phyloP scores from a whole-genome alignment of 257 asterid genomes.

The Primulina eburnea region DNA sequence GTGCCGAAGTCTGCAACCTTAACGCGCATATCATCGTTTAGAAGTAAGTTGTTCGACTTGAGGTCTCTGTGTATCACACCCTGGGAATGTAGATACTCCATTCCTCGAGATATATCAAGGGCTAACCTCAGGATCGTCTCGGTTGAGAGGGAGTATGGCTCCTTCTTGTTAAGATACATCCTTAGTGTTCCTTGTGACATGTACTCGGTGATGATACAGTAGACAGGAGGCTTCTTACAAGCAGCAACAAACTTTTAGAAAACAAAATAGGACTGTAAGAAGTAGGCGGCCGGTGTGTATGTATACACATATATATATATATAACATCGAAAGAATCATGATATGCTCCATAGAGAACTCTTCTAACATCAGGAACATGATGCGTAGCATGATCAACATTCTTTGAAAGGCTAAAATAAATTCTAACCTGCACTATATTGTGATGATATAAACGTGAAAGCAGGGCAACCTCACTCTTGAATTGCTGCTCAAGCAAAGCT shows the following conservation, averaged over 20 bases:
- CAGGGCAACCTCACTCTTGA: slow-evolving; percentile 57
- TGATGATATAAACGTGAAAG: slow-evolving; percentile 64
- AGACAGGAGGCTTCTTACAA: slow-evolving; percentile 68
- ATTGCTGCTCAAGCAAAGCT: slow-evolving; percentile 52
- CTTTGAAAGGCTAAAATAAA: neutral
- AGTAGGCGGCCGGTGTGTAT: no score
- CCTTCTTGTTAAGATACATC: slow-evolving; percentile 76
- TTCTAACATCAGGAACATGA: no score
- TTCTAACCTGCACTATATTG: slow-evolving; percentile 60
- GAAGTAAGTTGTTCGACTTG: slow-evolving; percentile 78
- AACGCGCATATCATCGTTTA: slow-evolving; percentile 68
- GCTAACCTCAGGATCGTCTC: slow-evolving; percentile 61
- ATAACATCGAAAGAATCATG: neutral
- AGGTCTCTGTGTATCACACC: slow-evolving; percentile 92
- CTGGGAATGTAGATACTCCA: slow-evolving; percentile 81
- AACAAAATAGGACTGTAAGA: neutral
- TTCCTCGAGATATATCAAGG: slow-evolving; percentile 76
- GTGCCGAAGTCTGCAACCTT: slow-evolving; percentile 91
- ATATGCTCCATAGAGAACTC: no score
- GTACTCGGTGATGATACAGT: slow-evolving; percentile 77
- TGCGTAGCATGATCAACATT: neutral
- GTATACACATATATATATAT: no score
- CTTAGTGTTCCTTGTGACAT: slow-evolving; percentile 80
- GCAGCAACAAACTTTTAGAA: slow-evolving; percentile 68
- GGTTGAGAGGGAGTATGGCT: slow-evolving; percentile 63